Base-by-base conservation (phyloP, 148 eudicot genomes). In the Polygonum aviculare region DNA sequence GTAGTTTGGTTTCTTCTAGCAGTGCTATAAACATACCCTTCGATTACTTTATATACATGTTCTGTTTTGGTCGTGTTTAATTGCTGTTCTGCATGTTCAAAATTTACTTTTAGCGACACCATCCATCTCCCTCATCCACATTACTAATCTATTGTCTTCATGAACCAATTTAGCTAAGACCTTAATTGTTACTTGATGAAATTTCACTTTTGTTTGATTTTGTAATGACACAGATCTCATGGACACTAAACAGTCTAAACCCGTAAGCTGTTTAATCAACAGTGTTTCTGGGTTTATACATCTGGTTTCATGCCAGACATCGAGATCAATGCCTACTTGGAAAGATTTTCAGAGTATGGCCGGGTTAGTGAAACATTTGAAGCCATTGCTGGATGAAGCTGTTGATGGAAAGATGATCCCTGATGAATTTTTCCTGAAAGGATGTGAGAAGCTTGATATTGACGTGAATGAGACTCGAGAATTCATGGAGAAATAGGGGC, bases 271-370 rank as follows among this genome's bases (percentile, higher is more conserved):
- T 81, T 85, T 88, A 62, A 79, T 84, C 73, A 93, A 93, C 88
- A 93, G 96, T 79, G 84, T 91, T 21, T 87, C 96, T 75, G 91
- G 98, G 78, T 93, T 89, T 81, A 81, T 93, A 82, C 98, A 85
- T 88, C 87, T 93, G 26, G 88, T 89, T 75, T 88, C 96, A 78
- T 88, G 92, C 82, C 90, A 82, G 57, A 82, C 87, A 47, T 81
- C 83, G 70, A 89, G 81, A 60, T 76, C 75, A 26, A 83, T 91
- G 84, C 98, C 98, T 72, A 75, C 79, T 80, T 85, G 83, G 79
- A 86, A 83, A 81, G 87, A 85, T 77, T 88, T 78, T 77, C 83
- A 75, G 77, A 80, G 74, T 77, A 21, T 85, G 74, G 88, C 87
- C 21, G 78, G 69, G 76, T 69, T 85, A 59, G 75, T 93, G 85